Base-by-base conservation (phyloP, 371 early-diverging fungal genomes). In the Globomyces sp. region DNA sequence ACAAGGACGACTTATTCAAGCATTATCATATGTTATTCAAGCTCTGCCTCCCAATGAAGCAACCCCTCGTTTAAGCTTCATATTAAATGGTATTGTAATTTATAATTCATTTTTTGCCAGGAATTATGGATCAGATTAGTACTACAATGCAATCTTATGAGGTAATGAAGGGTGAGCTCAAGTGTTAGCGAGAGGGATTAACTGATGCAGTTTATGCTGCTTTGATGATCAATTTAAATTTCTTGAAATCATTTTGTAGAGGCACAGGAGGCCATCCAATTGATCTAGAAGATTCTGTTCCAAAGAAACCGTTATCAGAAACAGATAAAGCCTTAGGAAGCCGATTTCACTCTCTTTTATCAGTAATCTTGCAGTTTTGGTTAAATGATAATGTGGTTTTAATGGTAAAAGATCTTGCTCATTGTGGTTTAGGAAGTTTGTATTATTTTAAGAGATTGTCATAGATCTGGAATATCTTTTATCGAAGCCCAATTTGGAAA, bases 201-300 rank as follows among this genome's bases (percentile, higher is more conserved):
- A 39, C 60, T 6, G 49, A 46, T 24, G 43, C 44, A 6, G 5
- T 49, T 3, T 5, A 37, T 9, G 60, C 39, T 2, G 41, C 60
- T 6, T 37, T 60, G 45, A 40, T 60, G 41, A 39, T 60, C 48
- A 40, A 60, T 60, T 13, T 60, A 3, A 44, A 41, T 1, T 60
- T 60, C 44, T 34, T 60, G 11, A 60, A 60, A 37, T 60, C 60
- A 6, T 60, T 60, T 24, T 60, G 60, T 44, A 60, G 44, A 44
- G 60, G 60, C 1, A 44, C 48, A 24, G 44, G 60, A 5, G 39
- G 40, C 39, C 55, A 55, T 39, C 40, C 55, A 24, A 36, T 41
- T 3, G 39, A 55, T 55, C 55, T 39, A 55, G 55, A 39, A 55
- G 10, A 24, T 5, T 55, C 55, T 37, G 37, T 55, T 37, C 3